phyloP scores from a whole-genome alignment of 2,329 filamentous ascomycete species.

The Trichoderma brevicompactum region DNA sequence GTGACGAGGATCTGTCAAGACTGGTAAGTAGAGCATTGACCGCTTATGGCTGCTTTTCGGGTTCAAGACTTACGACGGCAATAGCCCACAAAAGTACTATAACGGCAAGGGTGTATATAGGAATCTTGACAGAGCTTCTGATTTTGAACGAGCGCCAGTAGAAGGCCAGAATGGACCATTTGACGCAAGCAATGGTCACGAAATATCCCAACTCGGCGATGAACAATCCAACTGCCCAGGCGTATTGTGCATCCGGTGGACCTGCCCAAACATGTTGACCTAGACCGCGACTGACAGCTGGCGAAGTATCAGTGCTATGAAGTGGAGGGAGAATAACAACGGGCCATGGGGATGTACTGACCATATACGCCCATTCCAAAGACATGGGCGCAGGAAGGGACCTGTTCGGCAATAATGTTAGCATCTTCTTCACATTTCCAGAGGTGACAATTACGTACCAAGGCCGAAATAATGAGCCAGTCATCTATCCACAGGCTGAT shows the following conservation, averaged over 20 bases:
- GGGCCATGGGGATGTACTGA: constrained; percentile 21
- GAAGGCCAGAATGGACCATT: constrained; percentile 35
- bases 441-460: constrained; percentile 30
- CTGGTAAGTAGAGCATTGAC: neutral
- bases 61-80: constrained; percentile 32
- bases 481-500: constrained; percentile 35
- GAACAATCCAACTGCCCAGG: constrained; percentile 35
- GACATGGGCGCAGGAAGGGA: constrained; percentile 30
- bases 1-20: constrained; percentile 31
- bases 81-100: constrained; percentile 33
- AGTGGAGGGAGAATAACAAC: too few relatives aligned
- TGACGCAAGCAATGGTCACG: constrained; percentile 32
- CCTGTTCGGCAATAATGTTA: constrained; percentile 7
- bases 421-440: neutral
- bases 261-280: constrained; percentile 36
- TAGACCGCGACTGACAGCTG: constrained; percentile 34
- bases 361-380: constrained; percentile 31
- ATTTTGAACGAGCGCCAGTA: constrained; percentile 37
- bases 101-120: constrained; percentile 31
- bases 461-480: constrained; percentile 34
- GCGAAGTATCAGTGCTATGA: neutral
- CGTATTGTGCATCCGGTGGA: constrained; percentile 31
- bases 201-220: constrained; percentile 34
- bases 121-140: constrained; percentile 31
- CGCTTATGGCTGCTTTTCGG: neutral